Evolutionary conservation across 2,329 filamentous ascomycete genomes (phyloP), one percentile per base, ranked within the genome.

Genomic region (Monilinia aucupariae): DNA sequence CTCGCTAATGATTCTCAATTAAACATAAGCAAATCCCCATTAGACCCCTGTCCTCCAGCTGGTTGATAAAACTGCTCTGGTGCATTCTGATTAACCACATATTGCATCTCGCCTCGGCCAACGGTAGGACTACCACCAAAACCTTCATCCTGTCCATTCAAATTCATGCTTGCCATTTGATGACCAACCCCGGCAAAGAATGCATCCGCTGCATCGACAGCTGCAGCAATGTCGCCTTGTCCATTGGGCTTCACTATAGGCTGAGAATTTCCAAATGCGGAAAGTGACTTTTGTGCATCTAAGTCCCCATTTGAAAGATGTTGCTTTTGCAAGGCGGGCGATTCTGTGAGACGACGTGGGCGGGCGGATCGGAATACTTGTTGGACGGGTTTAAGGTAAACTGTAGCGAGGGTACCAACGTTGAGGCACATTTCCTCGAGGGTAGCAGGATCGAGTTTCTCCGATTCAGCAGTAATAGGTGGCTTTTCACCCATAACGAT

Each of bases 401-500:
- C 93, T 0, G 94, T 99, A 4, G 94, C 94, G 4, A 99, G 82
- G 0, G 94, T 97, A 68, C 94, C 94, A 52, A 99, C 92, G 70
- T 93, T 96, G 64, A 99, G 83, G 73, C 94, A 97, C 85, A 99
- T 93, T 75, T 99, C 94, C 76, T 99, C 94, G 9, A 99, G 82
- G 0, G 94, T 99, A 52, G 84, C 82, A 0, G 92, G 88, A 73
- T 99, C 94, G 2, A 99, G 83, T 68, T 93, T 93, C 77, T 99
- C 94, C 34, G 90, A 92, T 76, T 99, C 94, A 41, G 94, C 93
- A 1, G 92, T 96, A 75, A 99, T 97, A 9, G 93, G 85, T 8
- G 94, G 94, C 75, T 99, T 99, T 69, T 96, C 90, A 64, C 94
- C 93, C 93, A 99, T 97, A 68, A 99, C 92, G 59, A 99, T 85